Conservation (phyloP, 202 grass and related monocot species). For the Tripidium arundinaceum region DNA sequence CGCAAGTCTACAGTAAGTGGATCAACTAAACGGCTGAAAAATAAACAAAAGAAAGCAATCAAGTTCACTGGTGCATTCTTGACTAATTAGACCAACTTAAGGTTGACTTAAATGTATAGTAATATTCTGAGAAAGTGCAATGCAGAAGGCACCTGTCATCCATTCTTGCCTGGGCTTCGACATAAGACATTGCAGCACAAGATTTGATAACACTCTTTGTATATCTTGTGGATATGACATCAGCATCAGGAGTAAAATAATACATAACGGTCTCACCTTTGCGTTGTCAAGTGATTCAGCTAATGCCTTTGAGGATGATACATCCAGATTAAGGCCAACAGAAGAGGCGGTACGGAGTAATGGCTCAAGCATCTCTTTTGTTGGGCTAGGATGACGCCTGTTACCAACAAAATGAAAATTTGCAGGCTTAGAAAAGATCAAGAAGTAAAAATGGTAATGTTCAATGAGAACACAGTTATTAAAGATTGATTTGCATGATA, state of each 20-base stretch:
- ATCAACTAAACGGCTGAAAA: slow-evolving; percentile 93
- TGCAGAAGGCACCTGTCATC: slow-evolving; percentile 73
- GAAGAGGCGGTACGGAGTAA: slow-evolving; percentile 83
- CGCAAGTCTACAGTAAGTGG: slow-evolving; percentile 82
- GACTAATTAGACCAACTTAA: slow-evolving; percentile 1
- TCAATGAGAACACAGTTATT: neutral
- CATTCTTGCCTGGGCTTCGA: slow-evolving; percentile 99
- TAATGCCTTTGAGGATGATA: slow-evolving; percentile 94
- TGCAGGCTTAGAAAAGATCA: slow-evolving; percentile 11
- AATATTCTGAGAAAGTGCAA: slow-evolving; percentile 13
- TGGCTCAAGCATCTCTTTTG: slow-evolving; percentile 98
- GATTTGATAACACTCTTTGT: slow-evolving; percentile 96
- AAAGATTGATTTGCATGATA: neutral
- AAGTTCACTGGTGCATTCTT: slow-evolving; percentile 20
- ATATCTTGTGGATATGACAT: slow-evolving; percentile 79
- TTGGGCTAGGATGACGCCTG: slow-evolving; percentile 91
- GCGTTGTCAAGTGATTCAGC: slow-evolving; percentile 97
- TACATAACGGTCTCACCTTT: slow-evolving; percentile 45
- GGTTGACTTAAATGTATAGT: slow-evolving; percentile 12
- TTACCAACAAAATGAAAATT: slow-evolving; percentile 35
- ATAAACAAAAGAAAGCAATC: neutral
- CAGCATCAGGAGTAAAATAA: slow-evolving; percentile 9
- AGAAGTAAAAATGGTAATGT: neutral
- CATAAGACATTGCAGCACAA: slow-evolving; percentile 97
- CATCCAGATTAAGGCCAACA: slow-evolving; percentile 76